Evolutionary conservation across 352 stramenopile genomes (phyloP).

Genomic region (Saprolegnia diclina): DNA sequence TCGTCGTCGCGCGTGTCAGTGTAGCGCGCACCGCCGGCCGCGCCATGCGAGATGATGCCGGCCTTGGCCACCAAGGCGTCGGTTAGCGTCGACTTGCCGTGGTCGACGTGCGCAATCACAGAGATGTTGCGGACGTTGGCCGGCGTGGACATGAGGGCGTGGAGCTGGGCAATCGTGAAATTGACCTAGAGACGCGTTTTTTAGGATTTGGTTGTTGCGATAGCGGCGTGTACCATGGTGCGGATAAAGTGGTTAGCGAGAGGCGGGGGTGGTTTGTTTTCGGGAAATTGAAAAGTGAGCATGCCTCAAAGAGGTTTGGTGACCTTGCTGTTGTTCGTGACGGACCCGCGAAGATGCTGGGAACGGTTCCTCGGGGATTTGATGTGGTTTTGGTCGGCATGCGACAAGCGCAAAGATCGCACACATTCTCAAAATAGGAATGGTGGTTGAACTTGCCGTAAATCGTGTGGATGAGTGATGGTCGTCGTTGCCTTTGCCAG

Average conservation of each 20-base stretch:
- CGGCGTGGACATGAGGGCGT: slow-evolving; percentile 47
- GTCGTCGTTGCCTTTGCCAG: too few relatives aligned
- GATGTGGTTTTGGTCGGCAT: too few relatives aligned
- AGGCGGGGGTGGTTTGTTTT: too few relatives aligned
- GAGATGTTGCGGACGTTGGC: slow-evolving; percentile 93
- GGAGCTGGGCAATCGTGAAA: slow-evolving; percentile 91
- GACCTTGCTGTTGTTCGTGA: too few relatives aligned
- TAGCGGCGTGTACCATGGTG: neutral
- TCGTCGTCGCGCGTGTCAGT: slow-evolving; percentile 92
- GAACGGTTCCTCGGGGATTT: too few relatives aligned
- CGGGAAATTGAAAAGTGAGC: too few relatives aligned
- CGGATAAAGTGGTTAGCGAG: neutral
- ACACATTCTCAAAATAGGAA: too few relatives aligned
- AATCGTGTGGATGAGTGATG: too few relatives aligned
- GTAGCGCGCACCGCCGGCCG: slow-evolving; percentile 86
- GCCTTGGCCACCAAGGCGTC: slow-evolving; percentile 90
- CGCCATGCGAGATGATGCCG: slow-evolving; percentile 89
- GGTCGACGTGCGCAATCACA: slow-evolving; percentile 93
- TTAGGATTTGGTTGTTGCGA: neutral
- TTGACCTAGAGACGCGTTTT: slow-evolving; percentile 61
- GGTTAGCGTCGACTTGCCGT: slow-evolving; percentile 93
- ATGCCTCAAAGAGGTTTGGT: too few relatives aligned
- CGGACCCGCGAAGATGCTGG: too few relatives aligned
- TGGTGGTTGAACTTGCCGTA: too few relatives aligned
- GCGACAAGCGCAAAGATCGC: too few relatives aligned